A percentile compares a stretch with the other conserved stretches of the same genome.
Conservation (phyloP, 306 rosid genomes). For the Sophora flavescens region DNA sequence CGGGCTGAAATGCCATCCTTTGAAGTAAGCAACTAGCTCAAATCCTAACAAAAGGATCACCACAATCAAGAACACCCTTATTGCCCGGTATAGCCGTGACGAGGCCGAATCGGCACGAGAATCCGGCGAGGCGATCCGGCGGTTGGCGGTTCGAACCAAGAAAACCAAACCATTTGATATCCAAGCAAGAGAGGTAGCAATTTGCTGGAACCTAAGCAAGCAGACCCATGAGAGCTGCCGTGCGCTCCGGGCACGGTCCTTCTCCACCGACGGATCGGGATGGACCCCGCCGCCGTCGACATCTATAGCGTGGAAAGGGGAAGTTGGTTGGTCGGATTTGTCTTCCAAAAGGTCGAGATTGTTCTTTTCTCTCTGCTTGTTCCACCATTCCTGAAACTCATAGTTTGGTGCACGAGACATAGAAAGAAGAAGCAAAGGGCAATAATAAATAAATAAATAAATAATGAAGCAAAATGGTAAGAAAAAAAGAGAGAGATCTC, state of each 20-base stretch:
- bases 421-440: neutral
- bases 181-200: slow-evolving; percentile 61
- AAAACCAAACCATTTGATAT: slow-evolving; percentile 52
- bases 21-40: slow-evolving; percentile 88
- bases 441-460: neutral
- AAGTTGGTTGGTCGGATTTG: slow-evolving; percentile 37
- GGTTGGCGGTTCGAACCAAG: slow-evolving; percentile 74
- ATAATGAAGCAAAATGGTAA: neutral
- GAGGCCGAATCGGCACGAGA: slow-evolving; percentile 65
- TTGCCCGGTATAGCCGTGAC: slow-evolving; percentile 76
- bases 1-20: slow-evolving; percentile 95
- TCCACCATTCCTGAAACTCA: slow-evolving; percentile 99
- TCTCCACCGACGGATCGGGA: slow-evolving; percentile 61
- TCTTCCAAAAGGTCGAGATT: slow-evolving; percentile 49
- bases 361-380: slow-evolving; percentile 73
- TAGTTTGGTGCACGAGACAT: slow-evolving; percentile 86
- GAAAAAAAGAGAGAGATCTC: too few species aligned
- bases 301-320: slow-evolving; percentile 58
- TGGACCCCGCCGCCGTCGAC: slow-evolving; percentile 35
- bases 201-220: slow-evolving; percentile 72
- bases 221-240: slow-evolving; percentile 88
- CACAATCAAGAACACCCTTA: slow-evolving; percentile 68
- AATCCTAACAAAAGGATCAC: slow-evolving; percentile 67
- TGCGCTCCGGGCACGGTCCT: slow-evolving; percentile 78
- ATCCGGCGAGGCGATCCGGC: slow-evolving; percentile 64